Evolutionary conservation across 345 rosid genomes (phyloP), one percentile per base, ranked within the genome.

Genomic region (Aegle marmelos): DNA sequence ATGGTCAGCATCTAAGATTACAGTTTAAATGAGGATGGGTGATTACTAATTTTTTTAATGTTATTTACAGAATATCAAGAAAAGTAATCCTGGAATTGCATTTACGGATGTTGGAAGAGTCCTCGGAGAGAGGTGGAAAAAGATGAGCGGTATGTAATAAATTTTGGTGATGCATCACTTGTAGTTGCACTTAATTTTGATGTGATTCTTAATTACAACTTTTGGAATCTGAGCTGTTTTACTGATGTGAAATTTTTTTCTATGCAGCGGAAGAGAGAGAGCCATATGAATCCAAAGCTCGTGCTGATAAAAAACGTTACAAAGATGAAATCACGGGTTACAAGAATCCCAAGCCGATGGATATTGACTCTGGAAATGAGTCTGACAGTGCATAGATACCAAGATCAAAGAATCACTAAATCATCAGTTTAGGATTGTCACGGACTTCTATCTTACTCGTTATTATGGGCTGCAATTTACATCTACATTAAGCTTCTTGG

Each of bases 91-190:
- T 21, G 98, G 98, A 76, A 81, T 93, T 78, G 86, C 88, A 27
- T 89, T 92, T 70, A 85, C 88, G 21, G 97, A 88, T 6, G 87
- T 89, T 34, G 85, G 87, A 5, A 89, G 86, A 86, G 89, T 83
- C 39, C 88, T 91, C 21, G 98, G 95, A 33, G 98, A 92, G 0
- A 91, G 83, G 83, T 96, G 98, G 99, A 90, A 89, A 57, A 86
- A 87, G 71, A 75, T 96, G 98, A 54, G 95, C 64, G 93, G 98
- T 92, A 83, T 77, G 60, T 25, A 60, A 13, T 2, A 14, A 19
- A 72, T 22, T 60, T 62, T 70, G 4, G 33, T 24, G 62, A 59
- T 21, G 6, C 11, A 2, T 22, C 5, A 21, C 21, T 27, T 78
- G 41, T 11, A 25, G 34, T 66, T 57, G 62, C 21, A 3, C 17